Evolutionary conservation across 805 yeast species (phyloP), one percentile per base, ranked within the genome.

Genomic region (Lachancea meyersii): DNA sequence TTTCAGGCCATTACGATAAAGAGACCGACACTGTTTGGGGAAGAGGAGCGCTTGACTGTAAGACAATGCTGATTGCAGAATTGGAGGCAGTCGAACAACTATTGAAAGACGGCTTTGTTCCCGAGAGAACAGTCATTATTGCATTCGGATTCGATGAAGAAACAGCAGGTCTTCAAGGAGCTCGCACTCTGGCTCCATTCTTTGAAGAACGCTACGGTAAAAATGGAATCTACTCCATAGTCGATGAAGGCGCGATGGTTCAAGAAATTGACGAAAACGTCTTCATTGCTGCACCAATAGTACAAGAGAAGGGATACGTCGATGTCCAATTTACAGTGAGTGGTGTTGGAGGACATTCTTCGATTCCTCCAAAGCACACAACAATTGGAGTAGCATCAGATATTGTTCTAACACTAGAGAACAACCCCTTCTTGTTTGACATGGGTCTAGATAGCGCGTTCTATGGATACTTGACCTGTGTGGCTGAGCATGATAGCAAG

Each of bases 181-280:
- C 89, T 11, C 53, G 58, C 1, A 38, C 40, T 7, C 64, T 82
- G 20, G 69, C 72, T 7, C 44, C 65, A 35, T 62, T 58, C 45
- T 57, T 84, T 16, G 57, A 65, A 22, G 65, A 70, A 9, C 68
- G 67, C 42, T 79, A 73, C 51, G 91, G 91, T 2, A 48, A 54
- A 17, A 66, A 82, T 46, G 70, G 79, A 0, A 48, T 84, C 21
- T 74, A 74, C 48, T 70, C 78, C 14, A 63, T 84, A 31, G 57
- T 83, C 10, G 93, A 82, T 57, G 89, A 82, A 62, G 76, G 91
- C n/a, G n/a, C n/a, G n/a, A n/a, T n/a, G n/a, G n/a, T n/a, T n/a
- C n/a, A n/a, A n/a, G n/a, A n/a, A n/a, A n/a, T n/a, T n/a, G n/a
- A n/a, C n/a, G n/a, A n/a, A n/a, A n/a, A n/a, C n/a, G n/a, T n/a